Evolutionary conservation across 805 yeast genomes (phyloP).

Genomic region (Soucietia sequanensis): DNA sequence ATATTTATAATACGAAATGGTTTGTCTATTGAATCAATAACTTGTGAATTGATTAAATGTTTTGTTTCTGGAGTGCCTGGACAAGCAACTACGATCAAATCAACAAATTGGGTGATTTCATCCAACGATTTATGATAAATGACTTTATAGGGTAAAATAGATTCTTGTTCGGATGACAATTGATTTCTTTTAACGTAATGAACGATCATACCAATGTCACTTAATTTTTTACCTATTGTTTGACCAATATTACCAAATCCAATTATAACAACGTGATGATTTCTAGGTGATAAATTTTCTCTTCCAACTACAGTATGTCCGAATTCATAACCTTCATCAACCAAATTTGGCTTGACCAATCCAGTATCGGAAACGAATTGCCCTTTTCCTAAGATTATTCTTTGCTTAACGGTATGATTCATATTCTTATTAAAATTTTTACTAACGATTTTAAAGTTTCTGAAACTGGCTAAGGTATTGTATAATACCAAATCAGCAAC

Average conservation of each 20-base stretch:
- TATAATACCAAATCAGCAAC: constrained; percentile 72
- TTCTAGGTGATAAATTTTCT: constrained; percentile 47
- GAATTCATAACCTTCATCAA: constrained; percentile 28
- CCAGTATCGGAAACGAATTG: constrained; percentile 33
- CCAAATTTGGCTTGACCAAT: constrained; percentile 7
- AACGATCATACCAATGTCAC: constrained; percentile 62
- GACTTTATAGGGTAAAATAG: constrained; percentile 43
- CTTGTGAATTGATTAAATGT: constrained; percentile 49
- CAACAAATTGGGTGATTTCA: constrained; percentile 41
- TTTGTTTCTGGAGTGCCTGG: constrained; percentile 63
- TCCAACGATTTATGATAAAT: constrained; percentile 36
- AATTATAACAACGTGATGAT: constrained; percentile 59
- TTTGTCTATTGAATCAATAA: constrained; percentile 46
- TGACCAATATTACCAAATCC: constrained; percentile 80
- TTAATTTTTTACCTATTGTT: constrained; percentile 55
- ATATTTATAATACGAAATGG: constrained; percentile 69
- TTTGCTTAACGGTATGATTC: constrained; percentile 46
- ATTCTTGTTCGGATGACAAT: constrained; percentile 31
- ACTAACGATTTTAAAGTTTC: constrained; percentile 53
- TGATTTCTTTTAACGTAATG: constrained; percentile 58
- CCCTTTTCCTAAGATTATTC: constrained; percentile 36
- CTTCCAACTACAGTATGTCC: constrained; percentile 50
- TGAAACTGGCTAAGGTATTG: constrained; percentile 57
- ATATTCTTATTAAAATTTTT: constrained; percentile 30
- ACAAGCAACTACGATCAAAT: constrained; percentile 62